Conservation (phyloP, 1,284 basidiomycete species). For the Takashimella koratensis region DNA sequence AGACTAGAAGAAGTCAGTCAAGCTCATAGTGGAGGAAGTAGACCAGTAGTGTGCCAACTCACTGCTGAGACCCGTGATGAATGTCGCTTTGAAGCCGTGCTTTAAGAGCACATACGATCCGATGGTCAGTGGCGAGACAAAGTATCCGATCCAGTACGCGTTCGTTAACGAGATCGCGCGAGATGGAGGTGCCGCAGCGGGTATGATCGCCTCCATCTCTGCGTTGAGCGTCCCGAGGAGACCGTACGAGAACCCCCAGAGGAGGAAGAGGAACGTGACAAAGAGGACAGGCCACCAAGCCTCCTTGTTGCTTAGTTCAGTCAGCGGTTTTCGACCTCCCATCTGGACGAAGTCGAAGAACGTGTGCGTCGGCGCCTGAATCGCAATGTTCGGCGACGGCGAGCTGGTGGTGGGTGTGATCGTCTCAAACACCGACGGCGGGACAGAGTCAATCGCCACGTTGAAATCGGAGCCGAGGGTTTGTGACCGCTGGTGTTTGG, state of each 20-base stretch:
- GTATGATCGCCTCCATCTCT: conserved; percentile 34
- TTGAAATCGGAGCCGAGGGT: neutral
- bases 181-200: conserved; percentile 15
- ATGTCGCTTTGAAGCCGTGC: conserved; percentile 45
- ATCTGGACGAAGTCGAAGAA: conserved; percentile 48
- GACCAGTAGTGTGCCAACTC: no score
- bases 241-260: conserved; percentile 48
- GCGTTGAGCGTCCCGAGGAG: conserved; percentile 43
- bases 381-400: neutral
- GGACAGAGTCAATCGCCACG: neutral
- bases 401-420: neutral
- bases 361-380: conserved; percentile 32
- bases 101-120: conserved; percentile 38
- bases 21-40: no score
- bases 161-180: conserved; percentile 35
- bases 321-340: conserved; percentile 37
- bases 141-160: conserved; percentile 45
- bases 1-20: conserved; percentile 14
- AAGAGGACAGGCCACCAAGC: conserved; percentile 46
- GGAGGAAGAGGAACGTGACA: conserved; percentile 44
- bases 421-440: neutral
- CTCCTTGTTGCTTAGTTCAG: conserved; percentile 35
- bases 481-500: neutral
- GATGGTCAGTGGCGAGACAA: conserved; percentile 32
- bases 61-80: conserved; percentile 42